phyloP scores from a whole-genome alignment of 2,329 filamentous ascomycete species.

The Thermoascus crustaceus region DNA sequence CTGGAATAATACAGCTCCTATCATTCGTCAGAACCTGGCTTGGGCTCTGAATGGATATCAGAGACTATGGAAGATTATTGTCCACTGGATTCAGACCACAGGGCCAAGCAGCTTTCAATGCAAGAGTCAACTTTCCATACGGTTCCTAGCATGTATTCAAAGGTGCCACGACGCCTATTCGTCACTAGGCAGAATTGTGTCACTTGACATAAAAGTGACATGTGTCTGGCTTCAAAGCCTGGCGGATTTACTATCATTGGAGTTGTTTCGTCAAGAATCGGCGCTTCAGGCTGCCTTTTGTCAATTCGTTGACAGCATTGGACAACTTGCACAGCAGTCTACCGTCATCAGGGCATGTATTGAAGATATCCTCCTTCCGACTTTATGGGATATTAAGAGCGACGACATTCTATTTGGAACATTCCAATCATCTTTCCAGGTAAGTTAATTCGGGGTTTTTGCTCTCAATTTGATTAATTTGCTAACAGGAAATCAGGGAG shows the following conservation, averaged over 20 bases:
- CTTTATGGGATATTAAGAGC: slow-evolving; percentile 16
- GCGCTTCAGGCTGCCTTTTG: slow-evolving; percentile 23
- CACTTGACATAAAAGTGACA: slow-evolving; percentile 20
- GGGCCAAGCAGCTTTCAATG: slow-evolving; percentile 10
- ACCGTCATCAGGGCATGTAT: slow-evolving; percentile 14
- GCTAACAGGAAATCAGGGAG: slow-evolving; percentile 11
- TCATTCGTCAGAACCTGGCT: slow-evolving; percentile 24
- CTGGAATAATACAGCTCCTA: slow-evolving; percentile 13
- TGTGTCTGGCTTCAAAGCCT: slow-evolving; percentile 24
- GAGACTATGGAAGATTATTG: slow-evolving; percentile 23
- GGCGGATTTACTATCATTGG: slow-evolving; percentile 20
- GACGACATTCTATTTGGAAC: slow-evolving; percentile 11
- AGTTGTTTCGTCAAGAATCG: slow-evolving; percentile 14
- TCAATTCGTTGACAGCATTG: slow-evolving; percentile 21
- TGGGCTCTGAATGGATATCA: slow-evolving; percentile 27
- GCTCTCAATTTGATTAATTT: not conserved
- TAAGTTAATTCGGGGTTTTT: slow-evolving; percentile 11
- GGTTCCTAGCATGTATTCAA: slow-evolving; percentile 19
- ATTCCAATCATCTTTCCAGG: slow-evolving; percentile 25
- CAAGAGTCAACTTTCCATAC: slow-evolving; percentile 16
- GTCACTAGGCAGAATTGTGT: slow-evolving; percentile 11
- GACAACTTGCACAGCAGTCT: slow-evolving; percentile 13
- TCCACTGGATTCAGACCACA: slow-evolving; percentile 19
- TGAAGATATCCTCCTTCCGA: slow-evolving; percentile 19
- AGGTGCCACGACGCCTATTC: slow-evolving; percentile 16